Evolutionary conservation across 495 filamentous ascomycete genomes (phyloP), one percentile per base, ranked within the genome.

Genomic region (Penicillium desertorum): DNA sequence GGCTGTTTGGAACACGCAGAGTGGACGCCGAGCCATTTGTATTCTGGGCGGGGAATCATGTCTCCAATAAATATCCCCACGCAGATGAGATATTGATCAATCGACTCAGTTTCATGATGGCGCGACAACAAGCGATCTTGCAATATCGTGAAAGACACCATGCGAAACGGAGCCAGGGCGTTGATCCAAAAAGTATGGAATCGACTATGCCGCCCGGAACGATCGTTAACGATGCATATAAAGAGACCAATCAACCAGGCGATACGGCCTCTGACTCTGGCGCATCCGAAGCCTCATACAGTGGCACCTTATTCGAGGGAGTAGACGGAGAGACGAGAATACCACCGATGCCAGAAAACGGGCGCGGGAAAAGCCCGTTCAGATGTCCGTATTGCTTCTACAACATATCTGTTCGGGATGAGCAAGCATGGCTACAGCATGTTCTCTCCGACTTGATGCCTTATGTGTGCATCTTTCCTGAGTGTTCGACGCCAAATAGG

Each of bases 311-410:
- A 3, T 4, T 59, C 20, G 36, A 16, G 4, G 48, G 59, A 4
- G 20, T 30, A 5, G 27, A 30, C 16, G 36, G 12, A 19, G 6
- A 39, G 8, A 39, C 34, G 12, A 22, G 30, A 5, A 59, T 55
- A 20, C 56, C 56, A 36, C 44, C 53, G 23, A 60, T 50, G 0
- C 65, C 65, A 1, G 37, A 54, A 23, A 61, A n/a, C 11, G 55
- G 53, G 8, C n/a, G 34, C 0, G 51, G 57, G 25, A 8, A 37
- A 14, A 45, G 16, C 7, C 58, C 58, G 2, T 71, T 67, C 39
- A 61, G 65, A 50, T 72, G 70, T 53, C 68, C 70, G 1, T 72
- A 69, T 41, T 72, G 70, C 47, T 64, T 54, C 39, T 42, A 54
- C 14, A 52, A 66, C 4, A 66, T 67, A 22, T 59, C 42, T 1